Conservation (phyloP, 306 rosid genomes). For the Fragaria ananassa region DNA sequence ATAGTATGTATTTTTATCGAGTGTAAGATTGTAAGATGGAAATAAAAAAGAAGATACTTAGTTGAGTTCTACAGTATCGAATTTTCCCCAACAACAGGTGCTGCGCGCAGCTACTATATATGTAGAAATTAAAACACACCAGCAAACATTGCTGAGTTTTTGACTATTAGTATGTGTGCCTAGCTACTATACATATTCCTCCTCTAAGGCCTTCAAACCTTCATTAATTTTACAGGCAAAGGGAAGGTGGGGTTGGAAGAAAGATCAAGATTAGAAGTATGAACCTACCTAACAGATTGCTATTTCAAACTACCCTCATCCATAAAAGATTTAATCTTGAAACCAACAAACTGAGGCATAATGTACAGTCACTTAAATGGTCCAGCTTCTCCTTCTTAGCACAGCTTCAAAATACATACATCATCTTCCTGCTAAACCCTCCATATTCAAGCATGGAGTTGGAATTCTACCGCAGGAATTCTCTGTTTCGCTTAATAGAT, state of each 20-base stretch:
- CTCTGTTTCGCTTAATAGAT: conserved; percentile 38
- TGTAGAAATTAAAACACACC: neutral
- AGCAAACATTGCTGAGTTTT: neutral
- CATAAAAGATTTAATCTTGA: neutral
- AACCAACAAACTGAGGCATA: neutral
- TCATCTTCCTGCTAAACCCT: neutral
- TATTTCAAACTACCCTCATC: neutral
- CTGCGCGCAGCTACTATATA: neutral
- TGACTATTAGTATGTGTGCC: neutral
- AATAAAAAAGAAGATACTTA: neutral
- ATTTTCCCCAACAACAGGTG: neutral
- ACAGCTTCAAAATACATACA: neutral
- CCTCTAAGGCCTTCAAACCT: neutral
- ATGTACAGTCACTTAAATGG: neutral
- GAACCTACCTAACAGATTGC: conserved; percentile 10
- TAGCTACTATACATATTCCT: neutral
- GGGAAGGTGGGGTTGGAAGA: conserved; percentile 17
- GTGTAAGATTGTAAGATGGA: neutral
- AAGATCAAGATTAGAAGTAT: neutral
- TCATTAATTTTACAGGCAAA: neutral
- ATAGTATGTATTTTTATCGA: neutral
- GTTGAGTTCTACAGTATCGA: neutral
- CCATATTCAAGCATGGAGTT: conserved; percentile 33
- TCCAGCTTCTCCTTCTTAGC: neutral
- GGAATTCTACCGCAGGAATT: conserved; percentile 35